These are phyloP conservation scores for Globisporangium abappressorium DNA, from an alignment of 352 stramenopile genomes.

Conservation along the genomic window DNA sequence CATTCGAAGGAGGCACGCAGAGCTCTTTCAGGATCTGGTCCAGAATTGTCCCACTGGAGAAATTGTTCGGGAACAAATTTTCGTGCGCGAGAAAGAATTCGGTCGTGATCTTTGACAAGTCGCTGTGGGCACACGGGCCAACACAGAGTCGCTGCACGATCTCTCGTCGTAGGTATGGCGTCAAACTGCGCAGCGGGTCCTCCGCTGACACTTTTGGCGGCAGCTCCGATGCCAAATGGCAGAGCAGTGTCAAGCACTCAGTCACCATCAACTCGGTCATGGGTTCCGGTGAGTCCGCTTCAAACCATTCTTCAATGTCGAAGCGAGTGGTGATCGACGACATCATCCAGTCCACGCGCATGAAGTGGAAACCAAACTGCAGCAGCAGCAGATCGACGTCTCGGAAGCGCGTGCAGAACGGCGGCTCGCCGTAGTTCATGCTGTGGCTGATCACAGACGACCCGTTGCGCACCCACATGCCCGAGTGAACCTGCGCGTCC, in stretches of 20 bases:
- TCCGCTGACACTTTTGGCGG: conserved; percentile 51
- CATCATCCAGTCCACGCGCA: conserved; percentile 79
- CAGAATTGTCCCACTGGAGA: conserved; percentile 61
- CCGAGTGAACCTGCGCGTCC: conserved; percentile 82
- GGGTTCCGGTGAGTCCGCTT: conserved; percentile 29
- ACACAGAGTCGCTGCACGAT: conserved; percentile 82
- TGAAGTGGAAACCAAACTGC: conserved; percentile 73
- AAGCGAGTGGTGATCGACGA: conserved; percentile 71
- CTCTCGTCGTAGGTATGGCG: conserved; percentile 69
- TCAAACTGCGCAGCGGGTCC: conserved; percentile 53
- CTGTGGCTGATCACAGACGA: conserved; percentile 85
- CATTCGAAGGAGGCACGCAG: conserved; percentile 33
- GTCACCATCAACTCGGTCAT: conserved; percentile 75
- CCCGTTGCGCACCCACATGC: conserved; percentile 83
- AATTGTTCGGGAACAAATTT: conserved; percentile 67
- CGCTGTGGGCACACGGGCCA: conserved; percentile 75
- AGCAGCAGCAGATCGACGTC: conserved; percentile 80
- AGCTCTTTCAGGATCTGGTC: conserved; percentile 83
- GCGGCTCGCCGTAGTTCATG: conserved; percentile 89
- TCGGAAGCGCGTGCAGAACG: conserved; percentile 80
- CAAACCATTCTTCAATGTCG: conserved; percentile 58
- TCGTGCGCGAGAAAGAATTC: conserved; percentile 81
- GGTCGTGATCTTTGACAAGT: conserved; percentile 81
- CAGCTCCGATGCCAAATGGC: conserved; percentile 74
- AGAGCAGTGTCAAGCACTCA: conserved; percentile 75